Conservation (phyloP, 768 basidiomycete genomes). For the Pisolithus albus region DNA sequence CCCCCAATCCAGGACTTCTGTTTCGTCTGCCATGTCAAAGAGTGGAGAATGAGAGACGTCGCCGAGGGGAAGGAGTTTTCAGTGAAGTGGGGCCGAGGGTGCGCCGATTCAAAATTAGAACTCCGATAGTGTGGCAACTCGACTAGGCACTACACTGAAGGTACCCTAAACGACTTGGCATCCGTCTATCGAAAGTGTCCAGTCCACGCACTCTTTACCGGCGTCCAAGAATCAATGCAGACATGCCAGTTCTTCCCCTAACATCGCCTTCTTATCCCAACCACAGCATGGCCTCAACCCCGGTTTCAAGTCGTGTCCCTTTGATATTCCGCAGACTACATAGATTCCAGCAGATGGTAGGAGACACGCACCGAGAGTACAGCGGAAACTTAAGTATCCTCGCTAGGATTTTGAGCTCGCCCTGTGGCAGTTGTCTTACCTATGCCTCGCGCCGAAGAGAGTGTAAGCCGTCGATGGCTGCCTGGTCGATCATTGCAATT, state of each 20-base stretch:
- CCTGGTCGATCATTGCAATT: conserved; percentile 2
- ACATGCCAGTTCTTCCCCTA: conserved; percentile 30
- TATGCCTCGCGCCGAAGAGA: conserved; percentile 86
- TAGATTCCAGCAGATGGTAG: conserved; percentile 83
- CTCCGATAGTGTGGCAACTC: not conserved
- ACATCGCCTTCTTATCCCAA: conserved; percentile 21
- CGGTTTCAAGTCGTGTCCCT: conserved; percentile 52
- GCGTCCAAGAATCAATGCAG: conserved; percentile 12
- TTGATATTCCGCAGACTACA: conserved; percentile 74
- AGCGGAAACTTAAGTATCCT: not conserved
- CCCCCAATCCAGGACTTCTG: conserved; percentile 67
- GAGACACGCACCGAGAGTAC: conserved; percentile 9
- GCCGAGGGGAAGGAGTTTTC: conserved; percentile 1
- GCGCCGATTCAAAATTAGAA: conserved; percentile 6
- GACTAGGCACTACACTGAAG: not conserved
- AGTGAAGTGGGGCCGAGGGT: not conserved
- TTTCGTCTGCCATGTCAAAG: conserved; percentile 54
- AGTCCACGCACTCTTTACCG: conserved; percentile 9
- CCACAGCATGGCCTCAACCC: conserved; percentile 10
- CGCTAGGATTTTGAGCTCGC: conserved; percentile 92
- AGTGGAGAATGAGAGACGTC: conserved; percentile 14
- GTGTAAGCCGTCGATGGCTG: conserved; percentile 50
- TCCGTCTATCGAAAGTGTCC: conserved; percentile 10
- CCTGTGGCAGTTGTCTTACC: conserved; percentile 91
- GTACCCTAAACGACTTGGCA: not conserved